Conservation (phyloP, 192 early-diverging fungal genomes). For the Coemansia sp. region DNA sequence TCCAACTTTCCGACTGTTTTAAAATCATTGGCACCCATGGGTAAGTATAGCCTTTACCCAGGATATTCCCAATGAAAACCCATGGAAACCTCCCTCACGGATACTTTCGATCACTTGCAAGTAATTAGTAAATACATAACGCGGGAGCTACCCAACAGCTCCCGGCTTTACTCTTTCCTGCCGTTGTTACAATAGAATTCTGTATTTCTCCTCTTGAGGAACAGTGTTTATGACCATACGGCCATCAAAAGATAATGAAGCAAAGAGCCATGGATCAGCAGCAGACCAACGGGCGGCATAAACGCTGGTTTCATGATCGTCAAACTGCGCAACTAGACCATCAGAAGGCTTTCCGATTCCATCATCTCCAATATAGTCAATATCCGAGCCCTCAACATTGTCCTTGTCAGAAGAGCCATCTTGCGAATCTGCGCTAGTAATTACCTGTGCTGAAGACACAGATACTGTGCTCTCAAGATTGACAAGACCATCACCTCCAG, state of each 20-base stretch:
- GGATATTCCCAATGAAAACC: too few species aligned
- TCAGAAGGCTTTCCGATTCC: conserved; percentile 57
- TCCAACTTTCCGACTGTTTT: too few species aligned
- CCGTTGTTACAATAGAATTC: conserved; percentile 60
- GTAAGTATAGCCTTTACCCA: too few species aligned
- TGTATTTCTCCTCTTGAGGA: conserved; percentile 82
- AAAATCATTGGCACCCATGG: too few species aligned
- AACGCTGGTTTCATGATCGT: conserved; percentile 94
- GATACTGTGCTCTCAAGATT: conserved; percentile 85
- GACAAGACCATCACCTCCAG: conserved; percentile 83
- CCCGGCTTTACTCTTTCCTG: neutral
- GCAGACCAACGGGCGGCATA: conserved; percentile 88
- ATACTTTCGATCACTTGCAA: too few species aligned
- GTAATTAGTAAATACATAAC: too few species aligned
- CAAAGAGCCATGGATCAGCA: conserved; percentile 92
- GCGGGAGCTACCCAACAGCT: neutral
- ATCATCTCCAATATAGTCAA: conserved; percentile 18
- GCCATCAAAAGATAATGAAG: conserved; percentile 91
- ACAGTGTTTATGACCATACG: conserved; percentile 90
- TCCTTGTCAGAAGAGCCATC: conserved; percentile 2
- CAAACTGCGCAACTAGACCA: conserved; percentile 82
- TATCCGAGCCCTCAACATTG: conserved; percentile 15
- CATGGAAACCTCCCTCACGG: too few species aligned
- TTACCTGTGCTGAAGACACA: conserved; percentile 71
- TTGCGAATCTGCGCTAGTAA: conserved; percentile 10